Conservation (phyloP, 257 asterid genomes). For the Solanum rostratum region DNA sequence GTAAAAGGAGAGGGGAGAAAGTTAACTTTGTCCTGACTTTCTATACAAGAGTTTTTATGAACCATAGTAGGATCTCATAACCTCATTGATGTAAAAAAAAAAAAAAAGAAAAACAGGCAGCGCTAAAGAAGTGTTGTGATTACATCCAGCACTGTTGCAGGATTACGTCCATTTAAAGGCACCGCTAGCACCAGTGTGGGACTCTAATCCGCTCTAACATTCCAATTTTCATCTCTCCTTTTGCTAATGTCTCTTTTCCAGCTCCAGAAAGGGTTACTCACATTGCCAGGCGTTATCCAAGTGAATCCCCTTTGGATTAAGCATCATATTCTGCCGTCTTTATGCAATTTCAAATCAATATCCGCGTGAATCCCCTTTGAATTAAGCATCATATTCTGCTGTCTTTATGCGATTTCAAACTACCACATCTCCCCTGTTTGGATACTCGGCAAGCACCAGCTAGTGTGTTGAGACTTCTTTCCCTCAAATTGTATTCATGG, state of each 20-base stretch:
- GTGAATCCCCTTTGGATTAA: neutral
- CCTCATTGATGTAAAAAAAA: neutral
- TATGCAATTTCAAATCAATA: neutral
- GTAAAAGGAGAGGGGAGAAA: too few species aligned
- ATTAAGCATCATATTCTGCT: neutral
- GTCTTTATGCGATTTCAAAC: neutral
- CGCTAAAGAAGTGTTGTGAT: neutral
- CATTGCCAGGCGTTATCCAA: neutral
- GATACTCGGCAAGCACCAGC: neutral
- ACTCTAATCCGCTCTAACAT: neutral
- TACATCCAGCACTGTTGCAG: neutral
- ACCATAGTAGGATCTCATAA: neutral
- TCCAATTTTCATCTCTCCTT: neutral
- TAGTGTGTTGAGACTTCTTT: neutral
- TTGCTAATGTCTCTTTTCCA: neutral
- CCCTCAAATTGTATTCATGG: neutral
- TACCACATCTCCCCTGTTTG: neutral
- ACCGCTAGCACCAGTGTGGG: neutral
- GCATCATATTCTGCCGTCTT: neutral
- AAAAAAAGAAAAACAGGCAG: neutral
- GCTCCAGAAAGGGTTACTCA: neutral
- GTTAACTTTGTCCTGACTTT: neutral
- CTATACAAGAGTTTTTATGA: neutral
- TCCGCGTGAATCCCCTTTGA: neutral
- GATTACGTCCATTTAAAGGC: neutral